Percentiles rank a stretch among this genome's conserved stretches.
Conservation (phyloP, 495 filamentous ascomycete species). For the Neurospora hispaniola region DNA sequence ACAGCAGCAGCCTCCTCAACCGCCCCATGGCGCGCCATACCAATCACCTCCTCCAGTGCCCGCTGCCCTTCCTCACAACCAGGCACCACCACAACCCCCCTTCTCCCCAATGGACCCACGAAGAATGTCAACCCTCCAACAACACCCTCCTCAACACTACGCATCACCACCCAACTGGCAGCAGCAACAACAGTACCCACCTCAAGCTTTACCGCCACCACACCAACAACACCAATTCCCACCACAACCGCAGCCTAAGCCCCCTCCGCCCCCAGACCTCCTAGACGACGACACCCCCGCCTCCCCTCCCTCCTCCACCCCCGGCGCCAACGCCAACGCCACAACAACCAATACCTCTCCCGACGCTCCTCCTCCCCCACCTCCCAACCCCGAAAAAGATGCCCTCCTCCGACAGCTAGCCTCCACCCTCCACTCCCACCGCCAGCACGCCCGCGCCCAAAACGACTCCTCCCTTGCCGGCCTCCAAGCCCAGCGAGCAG, state of each 20-base stretch:
- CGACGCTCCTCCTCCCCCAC: conserved; percentile 37
- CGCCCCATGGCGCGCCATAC: not conserved
- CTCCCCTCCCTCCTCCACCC: conserved; percentile 52
- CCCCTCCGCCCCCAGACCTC: conserved; percentile 56
- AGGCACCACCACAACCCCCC: conserved; percentile 20
- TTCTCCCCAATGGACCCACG: conserved; percentile 18
- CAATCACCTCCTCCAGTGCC: conserved; percentile 6
- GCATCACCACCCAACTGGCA: conserved; percentile 16
- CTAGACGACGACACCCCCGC: conserved; percentile 55
- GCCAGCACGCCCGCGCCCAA: conserved; percentile 51
- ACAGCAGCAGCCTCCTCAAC: conserved; percentile 9
- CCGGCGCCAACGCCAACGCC: conserved; percentile 18
- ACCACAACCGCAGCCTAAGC: conserved; percentile 21
- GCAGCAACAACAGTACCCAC: conserved; percentile 11
- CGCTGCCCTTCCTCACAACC: conserved; percentile 16
- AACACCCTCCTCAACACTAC: conserved; percentile 11
- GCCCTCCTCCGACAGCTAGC: conserved; percentile 71
- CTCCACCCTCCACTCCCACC: conserved; percentile 51
- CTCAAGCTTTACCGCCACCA: not conserved
- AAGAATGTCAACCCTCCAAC: conserved; percentile 18
- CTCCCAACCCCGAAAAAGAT: conserved; percentile 95
- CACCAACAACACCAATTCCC: not conserved
- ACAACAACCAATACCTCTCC: not conserved
- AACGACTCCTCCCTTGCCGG: conserved; percentile 61
- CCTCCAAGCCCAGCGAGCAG: conserved; percentile 66